Conservation (phyloP, 1,284 basidiomycete genomes). For the Kwoniella shivajii region DNA sequence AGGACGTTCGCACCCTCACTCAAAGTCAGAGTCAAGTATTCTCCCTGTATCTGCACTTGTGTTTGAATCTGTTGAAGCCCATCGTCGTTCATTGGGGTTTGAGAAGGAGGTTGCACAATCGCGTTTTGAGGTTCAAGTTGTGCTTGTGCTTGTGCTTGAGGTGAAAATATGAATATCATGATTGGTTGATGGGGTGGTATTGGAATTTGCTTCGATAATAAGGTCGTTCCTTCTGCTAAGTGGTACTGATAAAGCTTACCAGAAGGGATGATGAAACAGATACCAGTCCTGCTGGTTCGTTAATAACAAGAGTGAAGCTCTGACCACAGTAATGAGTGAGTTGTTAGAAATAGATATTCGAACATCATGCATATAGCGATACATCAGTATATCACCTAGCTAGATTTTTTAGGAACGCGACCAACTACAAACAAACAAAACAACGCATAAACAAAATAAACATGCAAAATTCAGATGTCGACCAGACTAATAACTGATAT, state of each 20-base stretch:
- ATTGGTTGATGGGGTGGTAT: neutral
- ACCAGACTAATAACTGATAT: no score
- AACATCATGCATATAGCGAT: no score
- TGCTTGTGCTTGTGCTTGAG: neutral
- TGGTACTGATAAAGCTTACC: no score
- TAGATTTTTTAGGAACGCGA: no score
- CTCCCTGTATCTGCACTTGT: neutral
- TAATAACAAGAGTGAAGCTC: neutral
- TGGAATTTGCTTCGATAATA: no score
- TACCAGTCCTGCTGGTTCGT: neutral
- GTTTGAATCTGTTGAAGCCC: neutral
- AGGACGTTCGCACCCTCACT: slow-evolving; percentile 7
- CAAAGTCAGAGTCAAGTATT: neutral
- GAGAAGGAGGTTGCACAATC: neutral
- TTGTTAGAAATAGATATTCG: no score
- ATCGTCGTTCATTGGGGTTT: neutral
- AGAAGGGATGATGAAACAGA: neutral
- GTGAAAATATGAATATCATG: slow-evolving; percentile 11
- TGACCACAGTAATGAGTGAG: neutral
- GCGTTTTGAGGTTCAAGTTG: neutral
- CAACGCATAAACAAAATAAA: no score
- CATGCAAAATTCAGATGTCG: no score
- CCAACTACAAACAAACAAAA: no score
- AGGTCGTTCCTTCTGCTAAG: no score
- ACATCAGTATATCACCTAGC: no score